Evolutionary conservation across 306 rosid species (phyloP), one percentile per base, ranked within the genome.

Genomic region (Oemleria cerasiformis): DNA sequence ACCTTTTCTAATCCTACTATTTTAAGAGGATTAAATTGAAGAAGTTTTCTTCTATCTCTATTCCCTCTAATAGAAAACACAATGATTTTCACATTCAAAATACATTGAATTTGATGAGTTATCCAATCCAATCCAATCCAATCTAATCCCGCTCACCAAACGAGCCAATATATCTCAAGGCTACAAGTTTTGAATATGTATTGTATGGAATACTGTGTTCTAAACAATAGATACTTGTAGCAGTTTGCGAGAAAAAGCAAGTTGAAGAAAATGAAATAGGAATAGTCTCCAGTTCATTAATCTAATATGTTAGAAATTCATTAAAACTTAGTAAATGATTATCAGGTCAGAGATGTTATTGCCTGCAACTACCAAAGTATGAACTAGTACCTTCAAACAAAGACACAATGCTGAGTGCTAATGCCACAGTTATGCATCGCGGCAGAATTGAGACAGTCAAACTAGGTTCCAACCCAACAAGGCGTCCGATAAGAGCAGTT

Each of bases 361-460:
- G 50, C 20, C 3, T 36, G 23, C 53, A 60, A n/a, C 19, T 50
- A 50, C 68, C 19, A 21, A 15, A 49, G 41, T 30, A 41, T 65
- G 20, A 13, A 56, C n/a, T 64, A 69, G 34, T 91, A 94, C 98
- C 98, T 72, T 94, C 97, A 84, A 94, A 94, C 49, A 94, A 79
- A 16, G 97, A 84, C 72, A 86, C 96, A 43, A 94, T 94, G 87
- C 97, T 94, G 71, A 91, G 96, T 68, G 97, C 98, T 81, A 94
- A 83, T 10, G 98, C 97, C 72, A 94, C 91, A n/a, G 96, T 91
- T 77, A 91, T 89, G 72, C 96, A 91, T 82, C 97, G 83, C 48
- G 97, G 98, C 44, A 94, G 91, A 80, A 94, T 87, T 70, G 97
- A 94, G 48, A 91, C 65, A 0, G 97, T 91, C 87, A 94, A 87